Evolutionary conservation across 192 early-diverging fungal genomes (phyloP), one percentile per base, ranked within the genome.

Genomic region (Coemansia sp.): DNA sequence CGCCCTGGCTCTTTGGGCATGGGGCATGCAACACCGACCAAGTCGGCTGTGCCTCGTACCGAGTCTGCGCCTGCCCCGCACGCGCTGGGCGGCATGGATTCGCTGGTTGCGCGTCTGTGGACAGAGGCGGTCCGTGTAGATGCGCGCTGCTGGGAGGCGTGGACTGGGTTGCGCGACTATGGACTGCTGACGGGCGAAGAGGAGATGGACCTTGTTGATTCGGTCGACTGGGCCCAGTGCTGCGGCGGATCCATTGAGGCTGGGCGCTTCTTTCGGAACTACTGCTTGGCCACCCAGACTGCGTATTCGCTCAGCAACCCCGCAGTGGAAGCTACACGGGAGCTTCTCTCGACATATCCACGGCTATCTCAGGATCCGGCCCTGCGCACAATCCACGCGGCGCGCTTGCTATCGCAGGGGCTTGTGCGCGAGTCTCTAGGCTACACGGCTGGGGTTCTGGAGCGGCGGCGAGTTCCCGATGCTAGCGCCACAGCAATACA

Each of bases 131-230:
- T 68, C 7, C 47, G 45, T 1, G 36, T 38, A 3, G 72, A 75
- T 21, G 47, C 65, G 9, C 65, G 72, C 29, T 75, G 72, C 44
- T 75, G 72, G 72, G 72, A 75, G 46, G 72, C 72, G 10, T 75
- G 72, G 72, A 47, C 65, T 1, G 64, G 64, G 1, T 38, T 75
- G n/a, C 47, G 66, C n/a, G 64, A 64, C 28, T 45, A 68, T 22
- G 72, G 72, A 3, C 34, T 75, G 38, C 51, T 75, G 27, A 67
- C 71, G 0, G 26, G 44, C 27, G 31, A 50, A 8, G 71, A 67
- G 23, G 71, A 75, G 19, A 17, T 35, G 0, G 32, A 31, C 25
- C 50, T 75, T 19, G 47, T 75, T 27, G 18, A 23, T 2, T 22
- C 37, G 12, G 30, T 64, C 4, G 65, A 75, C 25, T 75, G 71